Evolutionary conservation across 2,329 filamentous ascomycete species (phyloP).

Genomic region (Scorias spongiosa): DNA sequence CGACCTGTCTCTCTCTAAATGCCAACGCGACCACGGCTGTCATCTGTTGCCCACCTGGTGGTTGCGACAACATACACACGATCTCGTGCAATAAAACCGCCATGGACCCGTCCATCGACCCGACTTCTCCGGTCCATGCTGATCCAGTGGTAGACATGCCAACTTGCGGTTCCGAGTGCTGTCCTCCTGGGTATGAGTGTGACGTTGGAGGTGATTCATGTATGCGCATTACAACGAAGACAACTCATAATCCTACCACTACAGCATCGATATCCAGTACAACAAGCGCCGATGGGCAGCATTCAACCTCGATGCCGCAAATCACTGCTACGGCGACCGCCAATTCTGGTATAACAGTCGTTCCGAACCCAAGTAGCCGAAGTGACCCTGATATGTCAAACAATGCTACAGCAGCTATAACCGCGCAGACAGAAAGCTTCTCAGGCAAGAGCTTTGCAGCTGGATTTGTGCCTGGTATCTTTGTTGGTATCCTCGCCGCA

Average conservation of each 20-base stretch:
- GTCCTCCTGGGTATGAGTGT: conserved; percentile 59
- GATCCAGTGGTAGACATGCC: conserved; percentile 41
- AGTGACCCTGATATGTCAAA: conserved; percentile 2
- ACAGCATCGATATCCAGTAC: background rate
- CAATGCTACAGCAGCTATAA: background rate
- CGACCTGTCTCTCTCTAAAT: conserved; percentile 43
- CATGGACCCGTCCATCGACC: conserved; percentile 44
- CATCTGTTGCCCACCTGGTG: conserved; percentile 52
- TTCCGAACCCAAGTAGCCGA: conserved; percentile 2
- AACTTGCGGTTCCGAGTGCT: conserved; percentile 47
- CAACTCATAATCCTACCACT: conserved; percentile 1
- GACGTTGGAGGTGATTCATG: conserved; percentile 30
- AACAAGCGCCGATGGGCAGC: background rate
- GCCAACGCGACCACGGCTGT: conserved; percentile 50
- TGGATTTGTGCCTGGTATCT: conserved; percentile 20
- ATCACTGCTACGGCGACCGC: background rate
- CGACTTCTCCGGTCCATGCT: conserved; percentile 50
- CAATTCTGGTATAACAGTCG: background rate
- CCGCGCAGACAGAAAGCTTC: conserved; percentile 6
- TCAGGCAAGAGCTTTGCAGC: conserved; percentile 19
- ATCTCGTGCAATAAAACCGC: conserved; percentile 48
- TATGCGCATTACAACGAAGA: conserved; percentile 12
- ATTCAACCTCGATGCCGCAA: conserved; percentile 2
- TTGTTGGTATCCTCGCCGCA: conserved; percentile 12
- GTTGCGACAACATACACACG: conserved; percentile 46